These are phyloP conservation scores for Limonium bicolor DNA, from an alignment of 148 eudicot genomes.

Conservation along the genomic window DNA sequence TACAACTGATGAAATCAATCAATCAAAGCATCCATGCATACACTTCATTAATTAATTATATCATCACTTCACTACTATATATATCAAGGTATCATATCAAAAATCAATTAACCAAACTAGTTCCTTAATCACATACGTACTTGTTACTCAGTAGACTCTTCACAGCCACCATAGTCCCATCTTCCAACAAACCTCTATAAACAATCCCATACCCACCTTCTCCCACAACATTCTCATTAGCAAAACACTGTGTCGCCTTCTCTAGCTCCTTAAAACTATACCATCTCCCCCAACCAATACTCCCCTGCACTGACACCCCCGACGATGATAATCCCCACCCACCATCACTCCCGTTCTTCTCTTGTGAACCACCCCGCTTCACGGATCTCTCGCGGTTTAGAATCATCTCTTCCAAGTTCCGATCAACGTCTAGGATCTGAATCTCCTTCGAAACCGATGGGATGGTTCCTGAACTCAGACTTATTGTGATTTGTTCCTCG, in stretches of 20 bases:
- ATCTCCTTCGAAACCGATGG: constrained; percentile 39
- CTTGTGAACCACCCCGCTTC: constrained; percentile 22
- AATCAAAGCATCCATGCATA: too few species aligned
- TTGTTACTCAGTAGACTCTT: constrained; percentile 72
- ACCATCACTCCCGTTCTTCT: constrained; percentile 17
- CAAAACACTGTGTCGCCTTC: constrained; percentile 54
- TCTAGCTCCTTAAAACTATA: constrained; percentile 67
- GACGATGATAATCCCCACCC: constrained; percentile 18
- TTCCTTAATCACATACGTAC: too few species aligned
- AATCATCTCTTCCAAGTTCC: background rate
- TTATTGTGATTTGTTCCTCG: constrained; percentile 11
- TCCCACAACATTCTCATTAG: constrained; percentile 57
- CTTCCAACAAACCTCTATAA: constrained; percentile 62
- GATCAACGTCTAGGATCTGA: constrained; percentile 14
- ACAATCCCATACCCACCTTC: constrained; percentile 93
- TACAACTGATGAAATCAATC: too few species aligned
- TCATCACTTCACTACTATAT: too few species aligned
- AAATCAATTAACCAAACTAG: background rate
- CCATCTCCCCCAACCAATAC: constrained; percentile 89
- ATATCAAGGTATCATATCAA: too few species aligned
- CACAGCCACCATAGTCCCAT: constrained; percentile 75
- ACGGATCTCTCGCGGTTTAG: constrained; percentile 8
- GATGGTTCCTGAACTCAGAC: constrained; percentile 29
- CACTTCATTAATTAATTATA: too few species aligned
- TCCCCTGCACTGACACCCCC: constrained; percentile 22